Evolutionary conservation across 2,329 filamentous ascomycete species (phyloP), one percentile per base, ranked within the genome.

Genomic region (Westerdykella ornata): DNA sequence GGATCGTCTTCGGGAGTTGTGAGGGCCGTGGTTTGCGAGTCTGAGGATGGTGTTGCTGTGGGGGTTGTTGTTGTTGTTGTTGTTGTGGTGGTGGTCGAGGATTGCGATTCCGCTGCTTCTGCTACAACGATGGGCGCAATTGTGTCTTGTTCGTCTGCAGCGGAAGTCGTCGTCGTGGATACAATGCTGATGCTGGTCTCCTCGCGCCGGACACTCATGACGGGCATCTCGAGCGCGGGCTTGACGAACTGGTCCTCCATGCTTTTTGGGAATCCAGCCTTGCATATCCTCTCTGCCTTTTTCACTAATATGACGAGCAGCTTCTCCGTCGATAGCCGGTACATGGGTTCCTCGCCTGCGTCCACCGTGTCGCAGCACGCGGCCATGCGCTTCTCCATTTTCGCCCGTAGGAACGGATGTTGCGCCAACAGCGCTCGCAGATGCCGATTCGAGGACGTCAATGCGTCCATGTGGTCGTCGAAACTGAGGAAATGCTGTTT

Each of bases 191-290:
- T 41, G 14, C 42, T 64, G 57, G 62, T 72, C 30, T 78, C 71
- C 42, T 81, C 75, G 35, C 79, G 74, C 55, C 75, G 82, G 31
- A 88, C 72, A 22, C 78, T 78, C 52, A 86, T 70, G 33, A 94
- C 71, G 0, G 92, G 90, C 4, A 81, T 77, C 52, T 92, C 85
- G 4, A 98, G 71, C 2, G 77, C 77, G 56, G 83, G 83, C 38
- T 74, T 77, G 7, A 98, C 80, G 53, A 95, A 94, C 32, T 79
- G 82, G 35, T 92, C 85, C 60, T 96, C 90, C 74, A 98, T 77
- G 53, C 84, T 94, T 5, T 72, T 68, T 1, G 92, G 88, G 8
- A 97, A 68, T 0, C 81, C 79, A 1, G 68, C 70, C 4, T 69
- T 65, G n/a, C 74, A 72, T 74, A 94, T 84, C 4, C 72, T 73